These are phyloP conservation scores for Exserohilum rostratum DNA, from an alignment of 2,329 filamentous ascomycete genomes.

Conservation along the genomic window DNA sequence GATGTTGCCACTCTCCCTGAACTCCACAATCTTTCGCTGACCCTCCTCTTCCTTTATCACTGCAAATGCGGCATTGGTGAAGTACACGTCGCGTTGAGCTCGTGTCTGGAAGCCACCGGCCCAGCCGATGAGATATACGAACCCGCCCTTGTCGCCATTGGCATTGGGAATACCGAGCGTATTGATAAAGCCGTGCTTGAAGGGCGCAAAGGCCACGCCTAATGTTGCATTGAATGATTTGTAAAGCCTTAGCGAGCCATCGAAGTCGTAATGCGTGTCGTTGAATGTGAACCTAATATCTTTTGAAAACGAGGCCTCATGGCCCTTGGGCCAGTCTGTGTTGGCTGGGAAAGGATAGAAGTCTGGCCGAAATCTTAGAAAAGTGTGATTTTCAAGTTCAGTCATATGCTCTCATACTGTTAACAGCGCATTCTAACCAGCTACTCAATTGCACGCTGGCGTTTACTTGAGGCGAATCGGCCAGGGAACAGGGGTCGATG, in stretches of 20 bases:
- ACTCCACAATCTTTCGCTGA: conserved; percentile 38
- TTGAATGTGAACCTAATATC: conserved; percentile 43
- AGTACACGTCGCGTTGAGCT: conserved; percentile 33
- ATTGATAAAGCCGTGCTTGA: conserved; percentile 39
- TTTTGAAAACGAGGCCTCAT: conserved; percentile 31
- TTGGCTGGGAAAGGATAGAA: conserved; percentile 45
- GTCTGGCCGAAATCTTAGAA: conserved; percentile 14
- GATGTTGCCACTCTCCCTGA: conserved; percentile 42
- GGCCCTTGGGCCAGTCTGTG: conserved; percentile 34
- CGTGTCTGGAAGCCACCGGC: conserved; percentile 34
- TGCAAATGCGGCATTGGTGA: conserved; percentile 40
- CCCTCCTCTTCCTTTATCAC: conserved; percentile 33
- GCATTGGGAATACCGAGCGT: conserved; percentile 37
- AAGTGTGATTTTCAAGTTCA: fast-evolving
- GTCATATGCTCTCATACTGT: conserved; percentile 21
- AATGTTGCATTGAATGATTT: conserved; percentile 37
- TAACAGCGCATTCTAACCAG: conserved; percentile 42
- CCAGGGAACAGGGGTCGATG: conserved; percentile 32
- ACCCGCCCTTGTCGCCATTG: conserved; percentile 40
- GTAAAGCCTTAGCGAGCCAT: conserved; percentile 35
- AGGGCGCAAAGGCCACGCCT: conserved; percentile 32
- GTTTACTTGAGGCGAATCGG: conserved; percentile 28
- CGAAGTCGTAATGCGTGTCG: conserved; percentile 39
- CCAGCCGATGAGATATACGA: conserved; percentile 43
- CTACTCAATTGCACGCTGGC: conserved; percentile 36